Percentiles rank a stretch among this genome's conserved stretches.
Conservation (phyloP, 441 rosid species). For the Populus hybrid region DNA sequence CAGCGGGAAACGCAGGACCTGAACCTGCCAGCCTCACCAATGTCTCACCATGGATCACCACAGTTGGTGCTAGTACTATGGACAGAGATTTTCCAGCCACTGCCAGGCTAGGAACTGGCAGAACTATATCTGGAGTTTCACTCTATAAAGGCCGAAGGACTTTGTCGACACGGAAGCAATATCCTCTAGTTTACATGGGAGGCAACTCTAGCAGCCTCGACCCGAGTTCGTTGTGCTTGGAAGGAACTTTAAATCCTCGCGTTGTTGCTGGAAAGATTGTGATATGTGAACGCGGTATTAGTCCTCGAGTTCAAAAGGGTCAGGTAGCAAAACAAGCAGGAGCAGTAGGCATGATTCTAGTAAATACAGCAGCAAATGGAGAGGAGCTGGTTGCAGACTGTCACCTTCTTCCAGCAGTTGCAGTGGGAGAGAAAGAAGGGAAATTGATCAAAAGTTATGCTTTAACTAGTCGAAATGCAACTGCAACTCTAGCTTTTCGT, state of each 20-base stretch:
- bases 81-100: conserved; percentile 76
- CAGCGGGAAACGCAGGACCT: conserved; percentile 92
- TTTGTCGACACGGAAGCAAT: conserved; percentile 47
- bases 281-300: conserved; percentile 75
- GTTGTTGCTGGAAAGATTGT: conserved; percentile 71
- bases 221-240: conserved; percentile 55
- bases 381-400: conserved; percentile 93
- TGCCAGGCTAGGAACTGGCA: conserved; percentile 63
- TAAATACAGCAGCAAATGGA: conserved; percentile 63
- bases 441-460: conserved; percentile 58
- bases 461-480: conserved; percentile 38
- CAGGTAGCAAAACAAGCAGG: conserved; percentile 76
- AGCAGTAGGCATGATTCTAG: conserved; percentile 81
- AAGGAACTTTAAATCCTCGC: conserved; percentile 56
- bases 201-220: conserved; percentile 37
- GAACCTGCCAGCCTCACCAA: conserved; percentile 67
- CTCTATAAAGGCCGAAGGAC: conserved; percentile 56
- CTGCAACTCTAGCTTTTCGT: conserved; percentile 53
- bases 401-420: conserved; percentile 72
- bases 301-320: conserved; percentile 86
- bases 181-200: conserved; percentile 55
- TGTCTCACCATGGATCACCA: conserved; percentile 86
- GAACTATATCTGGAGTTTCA: conserved; percentile 56
- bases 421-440: conserved; percentile 81
- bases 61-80: conserved; percentile 79